A percentile compares a stretch with the other conserved stretches of the same genome.
Evolutionary conservation across 768 basidiomycete species (phyloP).

Genomic region (Boletus tomentosulus): DNA sequence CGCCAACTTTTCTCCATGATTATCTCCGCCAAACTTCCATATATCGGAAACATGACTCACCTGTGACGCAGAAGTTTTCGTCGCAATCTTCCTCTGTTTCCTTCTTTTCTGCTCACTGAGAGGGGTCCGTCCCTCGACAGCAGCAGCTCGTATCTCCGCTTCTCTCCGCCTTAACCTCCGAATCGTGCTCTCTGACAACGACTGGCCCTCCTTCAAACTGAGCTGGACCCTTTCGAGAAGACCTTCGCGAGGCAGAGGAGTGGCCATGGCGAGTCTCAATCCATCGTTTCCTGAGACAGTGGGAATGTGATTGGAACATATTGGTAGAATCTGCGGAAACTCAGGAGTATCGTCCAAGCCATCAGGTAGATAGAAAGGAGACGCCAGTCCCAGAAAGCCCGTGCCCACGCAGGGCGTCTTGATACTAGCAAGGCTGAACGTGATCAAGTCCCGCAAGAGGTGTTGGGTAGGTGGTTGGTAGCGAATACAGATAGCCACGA

Average conservation of each 20-base stretch:
- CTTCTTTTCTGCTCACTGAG: constrained; percentile 22
- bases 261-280: constrained; percentile 13
- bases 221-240: constrained; percentile 19
- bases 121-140: constrained; percentile 19
- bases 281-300: constrained; percentile 2
- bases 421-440: constrained; percentile 25
- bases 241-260: constrained; percentile 19
- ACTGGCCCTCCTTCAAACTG: constrained; percentile 22
- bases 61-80: constrained; percentile 3
- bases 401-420: constrained; percentile 17
- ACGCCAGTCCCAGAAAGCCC: constrained; percentile 20
- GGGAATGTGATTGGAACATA: constrained; percentile 13
- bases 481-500: constrained; percentile 22
- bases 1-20: not conserved
- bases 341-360: constrained; percentile 20
- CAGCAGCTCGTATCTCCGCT: constrained; percentile 17
- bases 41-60: constrained; percentile 3
- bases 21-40: not conserved
- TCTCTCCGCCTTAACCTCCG: constrained; percentile 24
- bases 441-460: constrained; percentile 18
- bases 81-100: constrained; percentile 14
- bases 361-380: not conserved
- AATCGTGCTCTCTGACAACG: constrained; percentile 23
- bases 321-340: constrained; percentile 9
- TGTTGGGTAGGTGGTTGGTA: constrained; percentile 21